phyloP scores from a whole-genome alignment of 306 rosid genomes.

The Citrullus mucosospermus region DNA sequence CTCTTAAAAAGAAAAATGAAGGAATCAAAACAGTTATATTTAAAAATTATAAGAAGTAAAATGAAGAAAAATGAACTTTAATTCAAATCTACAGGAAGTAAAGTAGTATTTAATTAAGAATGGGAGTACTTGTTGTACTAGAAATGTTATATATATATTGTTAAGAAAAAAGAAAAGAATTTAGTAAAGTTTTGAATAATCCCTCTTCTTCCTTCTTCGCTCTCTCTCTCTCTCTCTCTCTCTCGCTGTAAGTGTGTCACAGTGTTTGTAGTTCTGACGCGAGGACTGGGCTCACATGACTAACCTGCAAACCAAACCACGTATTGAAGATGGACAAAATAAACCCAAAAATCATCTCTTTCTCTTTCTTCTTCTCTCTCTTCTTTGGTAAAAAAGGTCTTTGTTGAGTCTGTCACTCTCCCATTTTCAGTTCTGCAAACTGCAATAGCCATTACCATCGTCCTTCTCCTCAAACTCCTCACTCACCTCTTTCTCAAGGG shows the following conservation, averaged over 20 bases:
- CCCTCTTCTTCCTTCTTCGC: neutral
- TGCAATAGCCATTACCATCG: constrained; percentile 12
- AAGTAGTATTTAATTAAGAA: too few relatives aligned
- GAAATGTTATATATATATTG: too few relatives aligned
- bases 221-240: neutral
- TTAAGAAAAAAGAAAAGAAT: too few relatives aligned
- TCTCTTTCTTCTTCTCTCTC: neutral
- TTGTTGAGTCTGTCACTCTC: constrained; percentile 1
- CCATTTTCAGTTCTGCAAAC: constrained; percentile 8
- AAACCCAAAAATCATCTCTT: neutral
- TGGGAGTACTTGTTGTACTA: too few relatives aligned
- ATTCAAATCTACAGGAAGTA: too few relatives aligned
- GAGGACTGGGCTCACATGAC: constrained; percentile 42
- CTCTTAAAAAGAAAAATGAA: too few relatives aligned
- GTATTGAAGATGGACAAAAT: constrained; percentile 20
- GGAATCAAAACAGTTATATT: too few relatives aligned
- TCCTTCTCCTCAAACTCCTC: constrained; percentile 10
- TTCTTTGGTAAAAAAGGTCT: neutral
- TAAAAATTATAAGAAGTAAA: too few relatives aligned
- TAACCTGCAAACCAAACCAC: constrained; percentile 24
- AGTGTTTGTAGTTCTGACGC: constrained; percentile 15
- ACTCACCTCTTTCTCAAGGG: neutral
- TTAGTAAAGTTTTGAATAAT: neutral
- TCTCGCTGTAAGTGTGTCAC: neutral
- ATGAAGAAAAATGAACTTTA: too few relatives aligned